Evolutionary conservation across 805 yeast species (phyloP), one percentile per base, ranked within the genome.

Genomic region (Babjeviella inositovora): DNA sequence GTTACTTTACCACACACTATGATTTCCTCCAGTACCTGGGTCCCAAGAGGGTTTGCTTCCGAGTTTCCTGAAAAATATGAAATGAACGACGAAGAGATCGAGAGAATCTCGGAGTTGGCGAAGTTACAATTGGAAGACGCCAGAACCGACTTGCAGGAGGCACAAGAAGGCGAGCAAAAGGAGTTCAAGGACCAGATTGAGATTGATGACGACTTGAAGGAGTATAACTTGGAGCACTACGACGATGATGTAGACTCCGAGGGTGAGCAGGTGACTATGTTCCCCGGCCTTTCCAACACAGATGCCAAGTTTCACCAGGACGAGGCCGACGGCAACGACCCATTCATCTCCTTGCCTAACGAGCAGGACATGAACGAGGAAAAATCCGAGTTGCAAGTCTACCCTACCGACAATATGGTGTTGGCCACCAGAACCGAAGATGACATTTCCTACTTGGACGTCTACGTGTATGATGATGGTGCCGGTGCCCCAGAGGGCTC

Each of bases 371-470:
- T 43, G 3, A 62, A 63, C 21, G 92, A 84, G 45, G 95, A 81
- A 32, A 74, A 74, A 37, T 64, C 71, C 32, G 96, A 87, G 45
- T 56, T 72, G 38, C 94, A 80, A 42, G 70, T 90, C 19, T 72
- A 76, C 38, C 87, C 93, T 22, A 73, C 90, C 2, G 98, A 90
- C 47, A 90, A 82, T 43, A 51, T 90, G 54, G 64, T 90, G 15
- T 61, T 90, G 34, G 84, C 94, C 6, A 74, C 96, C 2, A 73
- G 94, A 55, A 90, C 98, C 4, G 97, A 90, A 43, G 98, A 90
- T 47, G 96, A 87, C 23, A 61, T 90, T 21, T 82, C 95, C 5
- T 79, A 75, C 41, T 57, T 90, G 40, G 97, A 90, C 39, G 92
- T 87, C 4, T 87, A 87, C 39, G 79, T 90, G 13, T 90, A 85